phyloP scores from a whole-genome alignment of 2,329 filamentous ascomycete genomes.

The Aspergillus oerlinghausenensis region DNA sequence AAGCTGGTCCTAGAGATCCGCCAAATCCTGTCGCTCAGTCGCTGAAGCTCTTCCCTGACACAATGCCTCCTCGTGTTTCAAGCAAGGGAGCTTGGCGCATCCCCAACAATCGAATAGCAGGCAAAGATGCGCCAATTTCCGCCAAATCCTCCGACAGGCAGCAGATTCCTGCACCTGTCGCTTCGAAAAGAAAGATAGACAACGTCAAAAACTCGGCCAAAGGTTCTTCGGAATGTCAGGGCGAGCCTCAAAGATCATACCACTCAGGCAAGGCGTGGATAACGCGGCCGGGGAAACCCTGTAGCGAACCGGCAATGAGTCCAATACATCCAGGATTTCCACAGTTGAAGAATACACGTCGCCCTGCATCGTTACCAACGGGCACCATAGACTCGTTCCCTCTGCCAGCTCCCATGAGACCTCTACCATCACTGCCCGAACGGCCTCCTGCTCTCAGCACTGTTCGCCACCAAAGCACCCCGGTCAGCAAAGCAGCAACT shows the following conservation, averaged over 20 bases:
- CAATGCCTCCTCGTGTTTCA: constrained; percentile 27
- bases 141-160: not conserved
- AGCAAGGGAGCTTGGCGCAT: constrained; percentile 24
- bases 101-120: constrained; percentile 12
- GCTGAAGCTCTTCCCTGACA: constrained; percentile 32
- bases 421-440: constrained; percentile 31
- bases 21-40: constrained; percentile 14
- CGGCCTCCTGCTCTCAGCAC: constrained; percentile 6
- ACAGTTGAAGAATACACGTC: constrained; percentile 9
- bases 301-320: not conserved
- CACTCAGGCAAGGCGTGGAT: not conserved
- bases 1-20: constrained; percentile 7
- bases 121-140: constrained; percentile 1
- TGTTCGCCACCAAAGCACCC: constrained; percentile 3
- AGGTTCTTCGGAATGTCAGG: not conserved
- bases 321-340: constrained; percentile 2
- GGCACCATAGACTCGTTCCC: constrained; percentile 29
- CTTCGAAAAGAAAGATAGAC: not conserved
- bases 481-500: not conserved
- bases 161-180: not conserved
- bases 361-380: constrained; percentile 21
- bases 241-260: not conserved
- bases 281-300: not conserved
- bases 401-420: constrained; percentile 31
- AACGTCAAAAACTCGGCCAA: not conserved